phyloP scores from a whole-genome alignment of 140 eudicot genomes.

The Stevia rebaudiana region DNA sequence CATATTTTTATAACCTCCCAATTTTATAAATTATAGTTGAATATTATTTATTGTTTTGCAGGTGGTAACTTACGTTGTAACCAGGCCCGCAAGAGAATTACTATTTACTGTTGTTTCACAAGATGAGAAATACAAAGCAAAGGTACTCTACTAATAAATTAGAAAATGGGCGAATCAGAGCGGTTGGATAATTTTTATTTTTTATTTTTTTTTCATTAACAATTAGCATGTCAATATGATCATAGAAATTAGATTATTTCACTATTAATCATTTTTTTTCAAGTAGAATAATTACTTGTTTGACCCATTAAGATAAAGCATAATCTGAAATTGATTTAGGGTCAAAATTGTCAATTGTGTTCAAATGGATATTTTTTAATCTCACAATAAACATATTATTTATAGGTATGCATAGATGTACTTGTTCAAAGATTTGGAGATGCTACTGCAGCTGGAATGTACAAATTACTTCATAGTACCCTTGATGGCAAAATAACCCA shows the following conservation, averaged over 20 bases:
- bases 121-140: conserved; percentile 99
- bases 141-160: conserved; percentile 39
- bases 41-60: conserved; percentile 29
- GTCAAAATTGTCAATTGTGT: neutral
- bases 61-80: conserved; percentile 84
- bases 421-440: conserved; percentile 95
- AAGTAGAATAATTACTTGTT: neutral
- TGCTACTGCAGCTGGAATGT: conserved; percentile 95
- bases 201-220: neutral
- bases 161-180: neutral
- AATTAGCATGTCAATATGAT: neutral
- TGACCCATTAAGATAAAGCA: conserved; percentile 4
- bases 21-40: neutral
- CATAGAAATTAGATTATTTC: neutral
- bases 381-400: neutral
- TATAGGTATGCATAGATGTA: conserved; percentile 95
- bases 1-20: neutral
- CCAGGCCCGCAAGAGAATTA: conserved; percentile 90
- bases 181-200: neutral
- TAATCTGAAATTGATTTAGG: neutral
- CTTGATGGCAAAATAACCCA: conserved; percentile 53
- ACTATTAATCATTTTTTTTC: neutral
- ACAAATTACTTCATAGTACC: conserved; percentile 61
- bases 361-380: neutral
- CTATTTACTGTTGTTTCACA: conserved; percentile 89